These are phyloP conservation scores for Tricholoma terreum DNA, from an alignment of 768 basidiomycete genomes.

Conservation along the genomic window DNA sequence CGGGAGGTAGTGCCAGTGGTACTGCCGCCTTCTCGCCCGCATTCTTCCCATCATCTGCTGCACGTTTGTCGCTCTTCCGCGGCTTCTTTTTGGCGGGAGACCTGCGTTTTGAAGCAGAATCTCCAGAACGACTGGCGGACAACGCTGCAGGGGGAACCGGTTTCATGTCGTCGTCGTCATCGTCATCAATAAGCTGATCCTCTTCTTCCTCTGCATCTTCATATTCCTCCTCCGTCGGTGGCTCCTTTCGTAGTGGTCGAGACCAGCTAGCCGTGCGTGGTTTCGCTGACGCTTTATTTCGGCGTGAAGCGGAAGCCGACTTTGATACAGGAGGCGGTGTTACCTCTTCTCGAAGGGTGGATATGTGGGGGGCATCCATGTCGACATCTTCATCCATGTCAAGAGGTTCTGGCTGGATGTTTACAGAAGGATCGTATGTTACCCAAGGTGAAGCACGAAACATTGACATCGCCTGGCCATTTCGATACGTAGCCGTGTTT, in stretches of 20 bases:
- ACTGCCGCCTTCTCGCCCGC: constrained; percentile 40
- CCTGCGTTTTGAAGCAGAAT: constrained; percentile 48
- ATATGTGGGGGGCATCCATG: constrained; percentile 84
- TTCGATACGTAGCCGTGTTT: constrained; percentile 26
- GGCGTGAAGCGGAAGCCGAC: constrained; percentile 24
- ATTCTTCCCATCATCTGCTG: constrained; percentile 45
- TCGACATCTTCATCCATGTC: constrained; percentile 47
- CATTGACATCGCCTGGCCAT: constrained; percentile 34
- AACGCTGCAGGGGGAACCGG: constrained; percentile 29
- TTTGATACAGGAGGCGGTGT: constrained; percentile 57
- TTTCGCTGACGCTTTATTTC: constrained; percentile 13
- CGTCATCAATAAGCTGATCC: constrained; percentile 80
- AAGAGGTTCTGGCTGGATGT: constrained; percentile 23
- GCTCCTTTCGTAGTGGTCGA: constrained; percentile 19
- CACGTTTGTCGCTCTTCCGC: constrained; percentile 49
- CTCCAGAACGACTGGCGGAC: constrained; percentile 24
- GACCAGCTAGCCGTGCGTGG: constrained; percentile 13
- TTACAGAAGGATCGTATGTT: constrained; percentile 43
- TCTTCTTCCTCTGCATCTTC: constrained; percentile 72
- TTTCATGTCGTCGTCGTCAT: constrained; percentile 34
- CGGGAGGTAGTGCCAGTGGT: no score
- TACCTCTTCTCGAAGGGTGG: constrained; percentile 69
- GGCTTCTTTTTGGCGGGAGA: constrained; percentile 48
- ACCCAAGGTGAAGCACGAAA: constrained; percentile 68
- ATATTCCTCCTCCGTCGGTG: constrained; percentile 47